Evolutionary conservation across 2,329 filamentous ascomycete genomes (phyloP).

Genomic region (Pseudocercospora eumusae): DNA sequence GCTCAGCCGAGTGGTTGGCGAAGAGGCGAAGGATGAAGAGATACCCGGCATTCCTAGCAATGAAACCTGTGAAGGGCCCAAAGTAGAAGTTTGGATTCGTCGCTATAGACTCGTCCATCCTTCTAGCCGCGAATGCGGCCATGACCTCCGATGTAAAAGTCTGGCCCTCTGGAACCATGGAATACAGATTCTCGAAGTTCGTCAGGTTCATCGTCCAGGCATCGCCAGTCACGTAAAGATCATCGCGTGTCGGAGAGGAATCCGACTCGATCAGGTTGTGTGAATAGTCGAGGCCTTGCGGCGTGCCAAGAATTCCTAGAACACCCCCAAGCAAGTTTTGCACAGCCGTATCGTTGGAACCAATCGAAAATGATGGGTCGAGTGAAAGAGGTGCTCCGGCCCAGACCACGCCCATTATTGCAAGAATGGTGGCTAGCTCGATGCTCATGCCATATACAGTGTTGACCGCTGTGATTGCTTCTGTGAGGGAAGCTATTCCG

Average conservation of each 20-base stretch:
- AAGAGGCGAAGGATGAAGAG: constrained; percentile 30
- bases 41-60: constrained; percentile 28
- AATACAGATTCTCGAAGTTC: constrained; percentile 53
- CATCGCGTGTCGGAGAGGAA: constrained; percentile 54
- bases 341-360: constrained; percentile 23
- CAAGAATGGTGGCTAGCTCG: constrained; percentile 33
- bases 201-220: constrained; percentile 54
- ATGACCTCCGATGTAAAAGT: neutral
- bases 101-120: constrained; percentile 18
- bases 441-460: constrained; percentile 34
- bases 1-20: constrained; percentile 33
- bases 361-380: constrained; percentile 34
- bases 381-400: constrained; percentile 45
- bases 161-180: constrained; percentile 15
- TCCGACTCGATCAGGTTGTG: constrained; percentile 60
- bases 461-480: neutral
- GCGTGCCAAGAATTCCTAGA: constrained; percentile 30
- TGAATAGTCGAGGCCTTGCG: constrained; percentile 45
- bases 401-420: constrained; percentile 33
- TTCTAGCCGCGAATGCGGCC: neutral
- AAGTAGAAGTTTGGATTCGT: constrained; percentile 34
- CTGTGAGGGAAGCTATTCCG: neutral
- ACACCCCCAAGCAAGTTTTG: constrained; percentile 44
- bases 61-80: constrained; percentile 32
- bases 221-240: constrained; percentile 53